Evolutionary conservation across 2,329 filamentous ascomycete species (phyloP).

Genomic region (Fusarium sp.): DNA sequence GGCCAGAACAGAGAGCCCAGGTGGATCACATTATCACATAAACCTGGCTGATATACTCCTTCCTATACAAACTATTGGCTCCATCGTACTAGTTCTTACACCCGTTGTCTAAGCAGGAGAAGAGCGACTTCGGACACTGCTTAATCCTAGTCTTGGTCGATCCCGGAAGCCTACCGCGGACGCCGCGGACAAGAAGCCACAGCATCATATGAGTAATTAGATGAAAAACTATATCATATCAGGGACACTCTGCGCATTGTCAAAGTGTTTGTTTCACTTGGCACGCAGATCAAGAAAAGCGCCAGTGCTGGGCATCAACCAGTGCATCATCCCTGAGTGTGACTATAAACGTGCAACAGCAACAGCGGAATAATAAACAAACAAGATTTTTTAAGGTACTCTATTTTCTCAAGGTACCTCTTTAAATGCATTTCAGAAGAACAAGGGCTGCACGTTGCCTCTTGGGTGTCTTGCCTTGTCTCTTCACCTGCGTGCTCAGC

Average conservation of each 20-base stretch:
- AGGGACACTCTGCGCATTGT: background rate
- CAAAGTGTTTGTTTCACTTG: background rate
- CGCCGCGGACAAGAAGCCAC: background rate
- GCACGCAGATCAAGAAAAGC: background rate
- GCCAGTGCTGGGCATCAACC: background rate
- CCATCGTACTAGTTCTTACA: background rate
- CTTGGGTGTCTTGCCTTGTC: background rate
- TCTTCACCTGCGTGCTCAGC: too few relatives aligned
- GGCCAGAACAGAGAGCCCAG: background rate
- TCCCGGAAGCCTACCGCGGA: background rate
- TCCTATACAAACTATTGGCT: background rate
- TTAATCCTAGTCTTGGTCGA: background rate
- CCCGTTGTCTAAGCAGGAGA: background rate
- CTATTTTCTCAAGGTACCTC: background rate
- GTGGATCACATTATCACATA: background rate
- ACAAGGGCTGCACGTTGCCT: background rate
- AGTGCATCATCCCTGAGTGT: background rate
- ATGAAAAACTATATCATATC: background rate
- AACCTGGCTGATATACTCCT: background rate
- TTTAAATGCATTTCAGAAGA: background rate
- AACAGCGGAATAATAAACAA: background rate
- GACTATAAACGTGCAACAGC: background rate
- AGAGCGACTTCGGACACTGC: background rate
- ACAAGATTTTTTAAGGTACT: background rate
- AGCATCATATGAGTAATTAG: background rate